Evolutionary conservation across 805 yeast genomes (phyloP).

Genomic region (Blastobotrys terrestris): DNA sequence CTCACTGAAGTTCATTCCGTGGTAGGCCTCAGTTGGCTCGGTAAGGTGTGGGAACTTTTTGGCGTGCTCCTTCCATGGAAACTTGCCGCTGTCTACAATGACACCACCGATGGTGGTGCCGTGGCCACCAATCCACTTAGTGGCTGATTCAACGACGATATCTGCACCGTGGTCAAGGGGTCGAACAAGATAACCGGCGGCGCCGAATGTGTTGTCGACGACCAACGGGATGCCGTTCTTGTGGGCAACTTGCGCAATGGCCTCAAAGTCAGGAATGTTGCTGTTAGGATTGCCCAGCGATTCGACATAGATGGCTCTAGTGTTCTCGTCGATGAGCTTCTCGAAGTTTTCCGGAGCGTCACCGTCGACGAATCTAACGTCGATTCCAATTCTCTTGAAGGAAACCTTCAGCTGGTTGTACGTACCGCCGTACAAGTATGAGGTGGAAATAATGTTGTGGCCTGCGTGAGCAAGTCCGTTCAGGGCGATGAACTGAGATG

Average conservation of each 20-base stretch:
- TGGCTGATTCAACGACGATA: slow-evolving; percentile 87
- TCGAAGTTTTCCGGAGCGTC: slow-evolving; percentile 69
- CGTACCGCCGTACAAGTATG: slow-evolving; percentile 91
- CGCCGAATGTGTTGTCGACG: slow-evolving; percentile 95
- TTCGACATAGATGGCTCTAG: slow-evolving; percentile 86
- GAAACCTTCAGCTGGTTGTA: slow-evolving; percentile 92
- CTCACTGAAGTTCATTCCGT: slow-evolving; percentile 77
- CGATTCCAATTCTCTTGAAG: slow-evolving; percentile 83
- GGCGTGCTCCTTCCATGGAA: slow-evolving; percentile 83
- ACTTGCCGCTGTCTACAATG: slow-evolving; percentile 83
- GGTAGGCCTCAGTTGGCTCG: slow-evolving; percentile 88
- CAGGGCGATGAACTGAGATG: slow-evolving; percentile 85
- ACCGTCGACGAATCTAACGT: slow-evolving; percentile 78
- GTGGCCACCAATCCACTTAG: slow-evolving; percentile 98
- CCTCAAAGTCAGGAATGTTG: slow-evolving; percentile 86
- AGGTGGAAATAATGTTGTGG: slow-evolving; percentile 82
- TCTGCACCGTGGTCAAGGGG: slow-evolving; percentile 91
- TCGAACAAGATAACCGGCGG: slow-evolving; percentile 81
- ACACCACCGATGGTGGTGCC: slow-evolving; percentile 94
- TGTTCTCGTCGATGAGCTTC: slow-evolving; percentile 67
- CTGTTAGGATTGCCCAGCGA: slow-evolving; percentile 90
- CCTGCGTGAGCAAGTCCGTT: slow-evolving; percentile 81
- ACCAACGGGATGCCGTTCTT: slow-evolving; percentile 83
- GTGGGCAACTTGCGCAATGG: slow-evolving; percentile 69
- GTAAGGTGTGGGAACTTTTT: slow-evolving; percentile 88